A percentile compares a stretch with the other conserved stretches of the same genome.
Evolutionary conservation across 345 rosid genomes (phyloP).

Genomic region (Balakata baccata): DNA sequence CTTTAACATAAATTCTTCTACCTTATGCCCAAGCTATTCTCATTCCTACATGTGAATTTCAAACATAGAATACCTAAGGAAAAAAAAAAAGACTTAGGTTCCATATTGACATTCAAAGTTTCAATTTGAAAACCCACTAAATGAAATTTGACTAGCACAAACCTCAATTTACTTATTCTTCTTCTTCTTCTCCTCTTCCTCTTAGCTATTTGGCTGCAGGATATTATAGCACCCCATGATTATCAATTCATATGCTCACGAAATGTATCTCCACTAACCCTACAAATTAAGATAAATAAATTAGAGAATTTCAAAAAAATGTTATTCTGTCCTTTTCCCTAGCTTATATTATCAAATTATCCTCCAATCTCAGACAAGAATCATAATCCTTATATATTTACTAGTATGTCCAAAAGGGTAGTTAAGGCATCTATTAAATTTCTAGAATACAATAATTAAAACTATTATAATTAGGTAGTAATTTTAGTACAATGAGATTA

Average conservation of each 20-base stretch:
- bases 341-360: not conserved
- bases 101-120: not conserved
- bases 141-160: not conserved
- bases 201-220: too few relatives aligned
- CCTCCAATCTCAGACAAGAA: constrained; percentile 14
- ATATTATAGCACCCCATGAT: not conserved
- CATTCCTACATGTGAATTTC: not conserved
- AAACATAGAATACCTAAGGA: not conserved
- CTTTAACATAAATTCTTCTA: not conserved
- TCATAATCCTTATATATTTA: constrained; percentile 10
- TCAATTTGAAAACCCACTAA: not conserved
- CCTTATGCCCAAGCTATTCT: constrained; percentile 6
- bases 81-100: too few relatives aligned
- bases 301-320: not conserved
- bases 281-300: not conserved
- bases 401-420: not conserved
- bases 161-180: not conserved
- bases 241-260: constrained; percentile 11
- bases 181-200: not conserved
- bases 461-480: too few relatives aligned
- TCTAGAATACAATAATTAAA: not conserved
- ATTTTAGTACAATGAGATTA: too few relatives aligned
- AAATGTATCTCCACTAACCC: constrained; percentile 25
- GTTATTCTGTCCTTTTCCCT: constrained; percentile 9
- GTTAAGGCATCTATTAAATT: not conserved